Conservation (phyloP, 345 rosid species). For the Eucalyptus dawsonii region DNA sequence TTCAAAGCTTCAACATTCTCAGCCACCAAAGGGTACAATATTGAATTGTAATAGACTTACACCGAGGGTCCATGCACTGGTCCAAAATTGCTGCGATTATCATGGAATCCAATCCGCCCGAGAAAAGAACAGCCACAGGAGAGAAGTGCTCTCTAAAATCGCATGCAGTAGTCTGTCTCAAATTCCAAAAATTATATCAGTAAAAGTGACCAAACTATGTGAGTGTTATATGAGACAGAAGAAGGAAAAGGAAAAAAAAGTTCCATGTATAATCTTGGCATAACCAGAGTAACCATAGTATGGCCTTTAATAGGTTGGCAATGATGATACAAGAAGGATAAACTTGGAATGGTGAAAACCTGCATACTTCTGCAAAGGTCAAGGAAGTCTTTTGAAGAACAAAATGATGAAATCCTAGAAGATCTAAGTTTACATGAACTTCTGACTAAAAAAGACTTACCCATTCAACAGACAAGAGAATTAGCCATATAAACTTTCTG, state of each 20-base stretch:
- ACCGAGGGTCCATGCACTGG: conserved; percentile 59
- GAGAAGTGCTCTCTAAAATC: not conserved
- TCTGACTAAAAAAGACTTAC: not conserved
- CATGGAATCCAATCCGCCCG: conserved; percentile 98
- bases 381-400: not conserved
- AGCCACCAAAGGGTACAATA: not conserved
- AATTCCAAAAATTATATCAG: not conserved
- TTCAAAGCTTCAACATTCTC: not conserved
- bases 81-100: conserved; percentile 81
- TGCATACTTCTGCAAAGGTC: not conserved
- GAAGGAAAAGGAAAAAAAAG: not conserved
- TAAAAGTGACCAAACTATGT: not conserved
- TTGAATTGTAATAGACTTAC: conserved; percentile 16
- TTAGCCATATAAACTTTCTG: not conserved
- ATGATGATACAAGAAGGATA: not conserved
- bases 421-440: not conserved
- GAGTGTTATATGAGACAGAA: not conserved
- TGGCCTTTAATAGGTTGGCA: not conserved
- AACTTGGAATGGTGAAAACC: not conserved
- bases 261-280: not conserved
- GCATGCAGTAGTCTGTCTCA: not conserved
- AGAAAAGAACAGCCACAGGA: conserved; percentile 87
- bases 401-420: not conserved
- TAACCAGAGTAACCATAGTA: not conserved
- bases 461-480: not conserved